Conservation (phyloP, 345 rosid species). For the Eucalyptus sp. region DNA sequence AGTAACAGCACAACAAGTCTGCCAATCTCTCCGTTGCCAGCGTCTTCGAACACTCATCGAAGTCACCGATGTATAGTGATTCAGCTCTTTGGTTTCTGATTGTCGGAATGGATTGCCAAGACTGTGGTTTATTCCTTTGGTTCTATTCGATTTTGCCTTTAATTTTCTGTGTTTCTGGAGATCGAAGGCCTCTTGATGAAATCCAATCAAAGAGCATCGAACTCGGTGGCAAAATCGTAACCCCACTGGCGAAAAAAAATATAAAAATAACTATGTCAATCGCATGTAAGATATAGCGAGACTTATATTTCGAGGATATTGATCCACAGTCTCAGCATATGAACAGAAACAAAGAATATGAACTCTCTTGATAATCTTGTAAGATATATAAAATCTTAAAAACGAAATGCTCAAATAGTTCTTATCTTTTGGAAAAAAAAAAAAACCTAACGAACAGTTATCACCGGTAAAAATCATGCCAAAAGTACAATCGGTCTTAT, state of each 20-base stretch:
- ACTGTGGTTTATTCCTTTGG: background rate
- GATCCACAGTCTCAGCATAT: background rate
- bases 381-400: background rate
- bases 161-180: background rate
- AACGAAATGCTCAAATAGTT: background rate
- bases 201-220: background rate
- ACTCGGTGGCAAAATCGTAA: background rate
- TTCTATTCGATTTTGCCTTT: background rate
- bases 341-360: background rate
- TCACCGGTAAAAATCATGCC: background rate
- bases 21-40: background rate
- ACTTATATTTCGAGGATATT: background rate
- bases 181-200: background rate
- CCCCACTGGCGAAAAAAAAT: background rate
- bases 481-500: background rate
- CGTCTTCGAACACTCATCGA: background rate
- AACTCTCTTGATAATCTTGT: background rate
- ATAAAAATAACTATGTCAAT: background rate
- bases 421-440: background rate
- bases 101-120: background rate
- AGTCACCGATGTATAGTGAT: background rate
- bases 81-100: background rate
- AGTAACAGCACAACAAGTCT: background rate
- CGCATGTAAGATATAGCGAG: background rate
- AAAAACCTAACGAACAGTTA: background rate